Evolutionary conservation across 2,329 filamentous ascomycete genomes (phyloP).

Genomic region (Acrocalymma vagum): DNA sequence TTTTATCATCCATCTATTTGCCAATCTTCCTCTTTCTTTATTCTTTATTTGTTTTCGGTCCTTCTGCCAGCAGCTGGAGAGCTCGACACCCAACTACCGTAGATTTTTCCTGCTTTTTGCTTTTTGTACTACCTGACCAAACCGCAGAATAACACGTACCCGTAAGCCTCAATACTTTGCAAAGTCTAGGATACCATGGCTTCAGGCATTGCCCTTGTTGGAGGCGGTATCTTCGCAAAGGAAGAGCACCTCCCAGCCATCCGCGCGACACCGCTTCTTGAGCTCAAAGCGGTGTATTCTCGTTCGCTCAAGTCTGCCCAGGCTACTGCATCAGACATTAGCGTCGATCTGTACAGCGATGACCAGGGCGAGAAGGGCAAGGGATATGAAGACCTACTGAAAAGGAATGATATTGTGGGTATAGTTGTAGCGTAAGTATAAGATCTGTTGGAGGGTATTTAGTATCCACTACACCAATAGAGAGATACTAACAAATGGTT

Average conservation of each 20-base stretch:
- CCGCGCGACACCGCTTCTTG: conserved; percentile 59
- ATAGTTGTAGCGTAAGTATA: conserved; percentile 62
- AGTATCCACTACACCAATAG: conserved; percentile 3
- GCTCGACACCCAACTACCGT: too few relatives aligned
- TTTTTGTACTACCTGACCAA: too few relatives aligned
- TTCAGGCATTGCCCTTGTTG: conserved; percentile 69
- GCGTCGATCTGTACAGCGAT: conserved; percentile 68
- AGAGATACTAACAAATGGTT: neutral
- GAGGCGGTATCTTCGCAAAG: conserved; percentile 69
- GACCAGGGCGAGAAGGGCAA: conserved; percentile 60
- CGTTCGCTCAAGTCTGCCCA: conserved; percentile 68
- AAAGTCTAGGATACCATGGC: too few relatives aligned
- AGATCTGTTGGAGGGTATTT: neutral
- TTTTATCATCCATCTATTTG: too few relatives aligned
- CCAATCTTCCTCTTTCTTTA: too few relatives aligned
- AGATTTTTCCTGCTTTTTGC: too few relatives aligned
- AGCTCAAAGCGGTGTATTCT: conserved; percentile 72
- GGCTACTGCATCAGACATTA: conserved; percentile 43
- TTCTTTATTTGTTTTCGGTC: too few relatives aligned
- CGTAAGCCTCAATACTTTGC: too few relatives aligned
- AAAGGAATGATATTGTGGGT: conserved; percentile 62
- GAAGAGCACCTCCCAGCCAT: conserved; percentile 71
- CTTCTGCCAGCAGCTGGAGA: too few relatives aligned
- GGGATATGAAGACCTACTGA: conserved; percentile 61
- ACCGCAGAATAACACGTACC: too few relatives aligned